Base-by-base conservation (phyloP, 2,329 filamentous ascomycete genomes). In the Xylaria sp. region DNA sequence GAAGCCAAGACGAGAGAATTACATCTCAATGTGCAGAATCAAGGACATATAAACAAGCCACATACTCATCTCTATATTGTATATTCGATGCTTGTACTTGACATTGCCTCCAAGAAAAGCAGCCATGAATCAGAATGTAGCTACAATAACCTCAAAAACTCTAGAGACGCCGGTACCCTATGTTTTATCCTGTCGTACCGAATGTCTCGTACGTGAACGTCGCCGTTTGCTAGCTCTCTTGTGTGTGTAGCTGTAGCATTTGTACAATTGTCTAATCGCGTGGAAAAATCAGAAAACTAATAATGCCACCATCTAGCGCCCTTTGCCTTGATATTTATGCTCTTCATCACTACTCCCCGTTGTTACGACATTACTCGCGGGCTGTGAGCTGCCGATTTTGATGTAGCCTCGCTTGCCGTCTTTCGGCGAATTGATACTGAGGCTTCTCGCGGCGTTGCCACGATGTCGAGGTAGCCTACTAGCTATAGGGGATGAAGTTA, bases 341-440 rank as follows among this genome's bases (percentile, higher is more conserved):
- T 67, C 67, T 19, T 73, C 70, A 35, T 72, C 71, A 23, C 67
- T 71, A 31, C 69, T 71, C 37, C 67, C 67, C 17, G 69, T 69
- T 46, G 77, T 79, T 43, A 79, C 74, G 0, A 79, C 71, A 4
- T 76, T 73, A 1, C 72, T 73, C 9, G 71, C 72, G 1, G 75
- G 75, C 60, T 73, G 78, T 25, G 78, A 74, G 5, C 74, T 71
- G 7, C 76, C 78, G 35, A 82, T 72, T 33, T 71, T 77, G 59
- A 82, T 82, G 2, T 78, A 79, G n/a, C 65, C 25, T 23, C 63
- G 47, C 37, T 76, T 74, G 3, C 73, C 76, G 69, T 70, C 68
- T 49, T 58, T 72, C 63, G 77, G 75, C n/a, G 77, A 73, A 42
- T 78, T 78, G 28, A 80, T 55, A 53, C 78, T 81, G 15, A 81